A percentile compares a stretch with the other conserved stretches of the same genome.
These are phyloP conservation scores for Kwoniella newhampshirensis DNA, from an alignment of 768 basidiomycete genomes.

Conservation along the genomic window DNA sequence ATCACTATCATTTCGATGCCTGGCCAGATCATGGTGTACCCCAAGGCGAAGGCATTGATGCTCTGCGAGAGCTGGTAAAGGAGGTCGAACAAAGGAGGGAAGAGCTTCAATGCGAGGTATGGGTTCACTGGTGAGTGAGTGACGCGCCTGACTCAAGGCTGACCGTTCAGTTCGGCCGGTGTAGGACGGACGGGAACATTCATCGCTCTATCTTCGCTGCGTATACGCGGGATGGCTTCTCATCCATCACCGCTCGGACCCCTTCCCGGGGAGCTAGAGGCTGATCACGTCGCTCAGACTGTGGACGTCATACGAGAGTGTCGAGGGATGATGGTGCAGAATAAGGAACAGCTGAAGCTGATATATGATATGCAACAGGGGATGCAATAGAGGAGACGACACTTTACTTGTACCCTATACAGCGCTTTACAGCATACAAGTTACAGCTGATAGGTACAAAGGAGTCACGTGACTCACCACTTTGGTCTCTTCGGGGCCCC, in stretches of 20 bases:
- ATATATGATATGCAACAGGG: conserved; percentile 36
- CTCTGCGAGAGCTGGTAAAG: conserved; percentile 29
- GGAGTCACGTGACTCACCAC: too few relatives aligned
- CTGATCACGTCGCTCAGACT: conserved; percentile 42
- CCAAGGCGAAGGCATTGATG: conserved; percentile 24
- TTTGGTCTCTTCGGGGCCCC: too few relatives aligned
- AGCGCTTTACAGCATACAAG: background rate
- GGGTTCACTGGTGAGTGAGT: conserved; percentile 50
- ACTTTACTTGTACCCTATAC: background rate
- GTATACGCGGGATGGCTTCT: conserved; percentile 9
- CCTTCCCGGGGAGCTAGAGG: conserved; percentile 23
- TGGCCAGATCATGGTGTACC: conserved; percentile 53
- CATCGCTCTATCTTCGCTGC: conserved; percentile 51
- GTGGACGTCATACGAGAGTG: conserved; percentile 49
- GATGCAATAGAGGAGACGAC: too few relatives aligned
- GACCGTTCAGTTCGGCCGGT: conserved; percentile 47
- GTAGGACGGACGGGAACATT: conserved; percentile 53
- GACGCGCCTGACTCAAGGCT: conserved; percentile 2
- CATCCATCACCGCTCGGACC: conserved; percentile 36
- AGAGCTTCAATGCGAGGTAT: conserved; percentile 37
- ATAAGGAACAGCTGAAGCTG: conserved; percentile 38
- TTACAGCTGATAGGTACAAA: too few relatives aligned
- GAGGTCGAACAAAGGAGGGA: conserved; percentile 22
- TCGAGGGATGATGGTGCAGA: conserved; percentile 46
- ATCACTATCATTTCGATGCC: conserved; percentile 44